Conservation (phyloP, 2,329 filamentous ascomycete genomes). For the Claviceps maximensis region DNA sequence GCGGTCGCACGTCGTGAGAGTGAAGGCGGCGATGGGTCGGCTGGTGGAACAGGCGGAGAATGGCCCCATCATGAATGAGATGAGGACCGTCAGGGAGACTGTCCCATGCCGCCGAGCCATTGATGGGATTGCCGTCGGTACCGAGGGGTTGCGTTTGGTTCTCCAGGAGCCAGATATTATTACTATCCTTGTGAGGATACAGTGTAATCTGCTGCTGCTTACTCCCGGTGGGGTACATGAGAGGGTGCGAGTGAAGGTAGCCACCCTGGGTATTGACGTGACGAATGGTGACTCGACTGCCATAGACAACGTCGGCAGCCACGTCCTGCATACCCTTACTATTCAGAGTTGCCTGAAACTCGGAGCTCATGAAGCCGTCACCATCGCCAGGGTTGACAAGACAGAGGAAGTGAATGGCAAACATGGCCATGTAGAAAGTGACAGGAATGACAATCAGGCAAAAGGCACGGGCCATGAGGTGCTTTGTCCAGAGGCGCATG, state of each 20-base stretch:
- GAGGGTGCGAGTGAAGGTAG: slow-evolving; percentile 88
- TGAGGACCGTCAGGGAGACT: slow-evolving; percentile 43
- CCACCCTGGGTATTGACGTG: slow-evolving; percentile 97
- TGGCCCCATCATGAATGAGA: slow-evolving; percentile 65
- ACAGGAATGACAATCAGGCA: slow-evolving; percentile 82
- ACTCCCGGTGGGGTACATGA: slow-evolving; percentile 96
- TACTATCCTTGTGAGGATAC: slow-evolving; percentile 98
- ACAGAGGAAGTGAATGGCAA: slow-evolving; percentile 90
- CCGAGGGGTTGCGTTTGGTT: slow-evolving; percentile 89
- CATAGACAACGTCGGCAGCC: slow-evolving; percentile 79
- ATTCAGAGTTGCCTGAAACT: slow-evolving; percentile 96
- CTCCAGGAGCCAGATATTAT: slow-evolving; percentile 89
- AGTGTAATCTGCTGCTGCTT: slow-evolving; percentile 98
- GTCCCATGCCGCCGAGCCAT: slow-evolving; percentile 78
- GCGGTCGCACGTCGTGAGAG: slow-evolving; percentile 85
- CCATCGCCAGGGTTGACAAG: slow-evolving; percentile 91
- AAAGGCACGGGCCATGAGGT: slow-evolving; percentile 81
- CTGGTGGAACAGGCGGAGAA: slow-evolving; percentile 72
- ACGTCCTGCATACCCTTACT: slow-evolving; percentile 94
- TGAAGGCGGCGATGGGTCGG: slow-evolving; percentile 81
- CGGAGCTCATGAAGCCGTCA: slow-evolving; percentile 98
- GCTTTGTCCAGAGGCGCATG: slow-evolving; percentile 77
- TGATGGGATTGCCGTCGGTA: slow-evolving; percentile 60
- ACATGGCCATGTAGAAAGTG: slow-evolving; percentile 92
- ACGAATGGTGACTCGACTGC: slow-evolving; percentile 72